A percentile compares a stretch with the other conserved stretches of the same genome.
Evolutionary conservation across 805 yeast genomes (phyloP).

Genomic region (Danielia oregonensis): DNA sequence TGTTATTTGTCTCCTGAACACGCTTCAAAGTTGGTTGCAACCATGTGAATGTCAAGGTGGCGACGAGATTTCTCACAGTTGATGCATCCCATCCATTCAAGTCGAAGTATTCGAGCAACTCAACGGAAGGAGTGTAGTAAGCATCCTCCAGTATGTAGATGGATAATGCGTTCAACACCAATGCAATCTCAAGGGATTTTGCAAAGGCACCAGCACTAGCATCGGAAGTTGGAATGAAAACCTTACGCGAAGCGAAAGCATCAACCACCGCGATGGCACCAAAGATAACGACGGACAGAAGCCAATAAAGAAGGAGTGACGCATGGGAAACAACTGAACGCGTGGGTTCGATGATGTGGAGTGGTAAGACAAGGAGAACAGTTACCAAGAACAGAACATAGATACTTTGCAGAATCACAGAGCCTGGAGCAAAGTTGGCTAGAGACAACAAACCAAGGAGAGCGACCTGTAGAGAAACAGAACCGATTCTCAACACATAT

Average conservation of each 20-base stretch:
- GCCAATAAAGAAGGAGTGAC: slow-evolving; percentile 23
- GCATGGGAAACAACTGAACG: slow-evolving; percentile 20
- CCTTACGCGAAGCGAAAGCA: slow-evolving; percentile 16
- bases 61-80: slow-evolving; percentile 20
- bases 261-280: slow-evolving; percentile 18
- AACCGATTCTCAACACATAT: no score
- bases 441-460: no score
- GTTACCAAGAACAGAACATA: slow-evolving; percentile 9
- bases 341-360: slow-evolving; percentile 22
- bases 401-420: no score
- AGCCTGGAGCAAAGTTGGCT: no score
- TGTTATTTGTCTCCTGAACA: slow-evolving; percentile 21
- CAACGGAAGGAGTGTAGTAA: slow-evolving; percentile 20
- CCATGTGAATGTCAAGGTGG: slow-evolving; percentile 24
- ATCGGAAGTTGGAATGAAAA: slow-evolving; percentile 9
- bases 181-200: slow-evolving; percentile 12
- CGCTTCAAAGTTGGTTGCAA: slow-evolving; percentile 23
- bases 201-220: slow-evolving; percentile 8
- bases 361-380: slow-evolving; percentile 16
- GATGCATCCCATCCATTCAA: slow-evolving; percentile 24
- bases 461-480: no score
- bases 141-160: slow-evolving; percentile 16
- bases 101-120: slow-evolving; percentile 19
- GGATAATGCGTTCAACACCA: slow-evolving; percentile 9
- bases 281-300: slow-evolving; percentile 9